Evolutionary conservation across 2,329 filamentous ascomycete genomes (phyloP).

Genomic region (Aspergillus fructus): DNA sequence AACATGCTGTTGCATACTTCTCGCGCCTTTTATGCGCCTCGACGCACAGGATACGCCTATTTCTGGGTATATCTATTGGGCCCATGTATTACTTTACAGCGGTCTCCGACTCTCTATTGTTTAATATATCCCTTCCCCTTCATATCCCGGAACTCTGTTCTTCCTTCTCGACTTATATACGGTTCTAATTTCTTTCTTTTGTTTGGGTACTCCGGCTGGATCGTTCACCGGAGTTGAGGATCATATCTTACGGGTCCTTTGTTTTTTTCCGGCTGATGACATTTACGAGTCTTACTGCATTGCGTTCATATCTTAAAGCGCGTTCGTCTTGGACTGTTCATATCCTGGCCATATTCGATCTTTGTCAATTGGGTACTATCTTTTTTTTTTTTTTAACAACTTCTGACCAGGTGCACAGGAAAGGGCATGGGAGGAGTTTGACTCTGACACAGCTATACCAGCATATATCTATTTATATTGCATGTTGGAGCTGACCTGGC

Average conservation of each 20-base stretch:
- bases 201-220: slow-evolving; percentile 10
- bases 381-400: slow-evolving; percentile 3
- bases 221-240: slow-evolving; percentile 14
- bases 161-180: not conserved
- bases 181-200: slow-evolving; percentile 9
- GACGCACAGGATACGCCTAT: not conserved
- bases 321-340: slow-evolving; percentile 5
- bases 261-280: slow-evolving; percentile 15
- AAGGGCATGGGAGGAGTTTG: slow-evolving; percentile 23
- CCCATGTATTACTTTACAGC: not conserved
- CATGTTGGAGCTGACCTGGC: slow-evolving; percentile 16
- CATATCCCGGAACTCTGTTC: not conserved
- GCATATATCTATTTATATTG: slow-evolving; percentile 19
- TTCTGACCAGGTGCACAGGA: slow-evolving; percentile 20
- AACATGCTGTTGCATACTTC: not conserved
- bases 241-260: slow-evolving; percentile 2
- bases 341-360: slow-evolving; percentile 10
- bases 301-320: slow-evolving; percentile 14
- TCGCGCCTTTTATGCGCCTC: slow-evolving; percentile 2
- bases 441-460: slow-evolving; percentile 20
- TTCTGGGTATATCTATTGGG: not conserved
- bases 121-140: slow-evolving; percentile 7
- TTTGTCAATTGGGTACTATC: slow-evolving; percentile 10
- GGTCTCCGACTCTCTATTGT: slow-evolving; percentile 8
- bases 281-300: slow-evolving; percentile 14